Percentiles rank a stretch among this genome's conserved stretches.
These are phyloP conservation scores for Silene latifolia DNA, from an alignment of 148 eudicot genomes.

Conservation along the genomic window DNA sequence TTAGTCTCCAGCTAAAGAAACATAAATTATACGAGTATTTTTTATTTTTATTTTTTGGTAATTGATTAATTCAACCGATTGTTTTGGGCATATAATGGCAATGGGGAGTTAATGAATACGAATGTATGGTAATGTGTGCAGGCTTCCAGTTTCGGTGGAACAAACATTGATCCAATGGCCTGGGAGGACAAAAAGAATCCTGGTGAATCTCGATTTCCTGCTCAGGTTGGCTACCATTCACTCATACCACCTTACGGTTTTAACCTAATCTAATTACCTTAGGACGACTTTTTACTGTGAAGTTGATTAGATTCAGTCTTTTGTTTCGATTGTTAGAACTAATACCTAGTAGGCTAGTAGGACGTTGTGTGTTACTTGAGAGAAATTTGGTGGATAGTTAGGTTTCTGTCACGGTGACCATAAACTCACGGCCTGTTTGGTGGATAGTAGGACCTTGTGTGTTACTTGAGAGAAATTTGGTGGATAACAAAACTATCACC, in stretches of 20 bases:
- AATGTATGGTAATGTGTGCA: constrained; percentile 24
- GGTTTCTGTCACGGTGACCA: too few species aligned
- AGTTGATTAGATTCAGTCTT: not conserved
- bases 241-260: not conserved
- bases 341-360: not conserved
- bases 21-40: constrained; percentile 6
- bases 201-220: constrained; percentile 97
- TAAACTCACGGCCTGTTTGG: too few species aligned
- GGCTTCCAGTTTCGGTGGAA: constrained; percentile 99
- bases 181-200: constrained; percentile 99
- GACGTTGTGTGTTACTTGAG: not conserved
- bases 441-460: too few species aligned
- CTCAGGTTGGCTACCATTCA: constrained; percentile 58
- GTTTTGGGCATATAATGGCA: not conserved
- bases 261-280: not conserved
- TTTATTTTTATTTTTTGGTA: not conserved
- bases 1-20: constrained; percentile 30
- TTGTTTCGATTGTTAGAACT: not conserved
- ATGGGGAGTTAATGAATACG: constrained; percentile 5
- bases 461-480: too few species aligned
- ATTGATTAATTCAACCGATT: too few species aligned
- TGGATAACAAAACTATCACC: not conserved
- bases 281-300: not conserved
- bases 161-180: constrained; percentile 87
- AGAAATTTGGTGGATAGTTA: not conserved